Evolutionary conservation across 225 moss, liverwort and hornwort species (phyloP), one percentile per base, ranked within the genome.

Genomic region (Lunularia cruciata): DNA sequence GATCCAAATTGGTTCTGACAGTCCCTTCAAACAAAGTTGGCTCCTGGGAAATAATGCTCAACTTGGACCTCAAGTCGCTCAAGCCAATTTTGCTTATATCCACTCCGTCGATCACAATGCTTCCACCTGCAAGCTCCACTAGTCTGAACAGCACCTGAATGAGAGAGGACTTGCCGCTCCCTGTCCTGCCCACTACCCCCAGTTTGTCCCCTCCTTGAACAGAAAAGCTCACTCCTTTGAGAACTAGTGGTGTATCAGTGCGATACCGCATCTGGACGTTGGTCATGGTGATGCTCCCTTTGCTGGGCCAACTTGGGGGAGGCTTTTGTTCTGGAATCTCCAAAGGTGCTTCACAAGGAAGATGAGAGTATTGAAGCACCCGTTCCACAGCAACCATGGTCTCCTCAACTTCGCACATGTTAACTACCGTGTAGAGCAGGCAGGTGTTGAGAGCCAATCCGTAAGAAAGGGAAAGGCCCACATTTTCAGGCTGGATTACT

Each of bases 1-100:
- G 92, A 49, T 92, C 92, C 61, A 92, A 34, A 53, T 90, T 92
- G 12, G 85, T 76, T 14, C 92, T 83, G 32, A 92, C 83, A 9
- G 77, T 90, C 20, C 59, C 86, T 83, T 83, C 72, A 55, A 68
- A 80, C 5, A 81, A 40, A 1, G 76, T 81, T 6, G 81, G 81
- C 57, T 81, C 81, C 32, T 81, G 81, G 5, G 81, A 77, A 16
- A 81, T 81, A 49, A 81, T 74, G 36, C 81, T 77, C 47, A 81
- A 59, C 43, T 70, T 73, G 18, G 81, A 81, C 33, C 81, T 56
- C 56, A 81, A 65, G 28, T 81, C 81, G 9, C 36, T 35, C 47
- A 81, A 15, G 39, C 81, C 81, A 3, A 81, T 73, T 18, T 47
- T 77, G 0, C 69, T 31, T 18, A 81, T 65, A 39, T 81, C 81